A percentile compares a stretch with the other conserved stretches of the same genome.
Evolutionary conservation across 1,284 basidiomycete genomes (phyloP).

Genomic region (Puccinia brachypodii): DNA sequence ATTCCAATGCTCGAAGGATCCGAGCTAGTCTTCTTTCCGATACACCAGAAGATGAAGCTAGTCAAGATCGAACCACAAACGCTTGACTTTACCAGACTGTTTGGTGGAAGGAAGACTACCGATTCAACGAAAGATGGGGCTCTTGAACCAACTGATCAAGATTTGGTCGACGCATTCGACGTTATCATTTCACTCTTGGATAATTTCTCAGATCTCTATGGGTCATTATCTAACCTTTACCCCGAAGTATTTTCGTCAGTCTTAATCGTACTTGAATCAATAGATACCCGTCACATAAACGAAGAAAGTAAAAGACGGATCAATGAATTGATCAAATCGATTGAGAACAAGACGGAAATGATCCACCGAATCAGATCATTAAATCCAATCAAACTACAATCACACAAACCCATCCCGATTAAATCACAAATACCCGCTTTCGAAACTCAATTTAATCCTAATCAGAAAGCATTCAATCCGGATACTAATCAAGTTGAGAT

Average conservation of each 20-base stretch:
- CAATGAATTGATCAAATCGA: conserved; percentile 45
- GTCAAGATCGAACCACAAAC: conserved; percentile 49
- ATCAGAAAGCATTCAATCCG: conserved; percentile 80
- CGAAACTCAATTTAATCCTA: conserved; percentile 77
- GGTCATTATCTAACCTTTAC: conserved; percentile 74
- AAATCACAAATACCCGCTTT: conserved; percentile 91
- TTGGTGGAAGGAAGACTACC: conserved; percentile 58
- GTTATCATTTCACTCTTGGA: conserved; percentile 67
- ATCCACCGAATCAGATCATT: conserved; percentile 32
- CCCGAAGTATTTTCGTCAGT: conserved; percentile 78
- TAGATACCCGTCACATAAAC: conserved; percentile 57
- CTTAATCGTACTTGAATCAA: conserved; percentile 63
- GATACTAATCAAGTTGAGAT: conserved; percentile 86
- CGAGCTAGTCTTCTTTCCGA: conserved; percentile 50
- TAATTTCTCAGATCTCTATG: conserved; percentile 72
- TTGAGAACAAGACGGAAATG: background rate
- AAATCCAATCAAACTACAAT: conserved; percentile 78
- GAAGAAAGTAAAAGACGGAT: conserved; percentile 15
- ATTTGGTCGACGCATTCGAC: conserved; percentile 68
- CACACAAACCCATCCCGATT: conserved; percentile 95
- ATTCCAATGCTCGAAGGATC: conserved; percentile 70
- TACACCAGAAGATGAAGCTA: conserved; percentile 48
- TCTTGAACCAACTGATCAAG: conserved; percentile 64
- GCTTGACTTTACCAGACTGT: conserved; percentile 49
- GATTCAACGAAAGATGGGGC: conserved; percentile 55